Conservation (phyloP, 2,329 filamentous ascomycete species). For the Xylaria sp. region DNA sequence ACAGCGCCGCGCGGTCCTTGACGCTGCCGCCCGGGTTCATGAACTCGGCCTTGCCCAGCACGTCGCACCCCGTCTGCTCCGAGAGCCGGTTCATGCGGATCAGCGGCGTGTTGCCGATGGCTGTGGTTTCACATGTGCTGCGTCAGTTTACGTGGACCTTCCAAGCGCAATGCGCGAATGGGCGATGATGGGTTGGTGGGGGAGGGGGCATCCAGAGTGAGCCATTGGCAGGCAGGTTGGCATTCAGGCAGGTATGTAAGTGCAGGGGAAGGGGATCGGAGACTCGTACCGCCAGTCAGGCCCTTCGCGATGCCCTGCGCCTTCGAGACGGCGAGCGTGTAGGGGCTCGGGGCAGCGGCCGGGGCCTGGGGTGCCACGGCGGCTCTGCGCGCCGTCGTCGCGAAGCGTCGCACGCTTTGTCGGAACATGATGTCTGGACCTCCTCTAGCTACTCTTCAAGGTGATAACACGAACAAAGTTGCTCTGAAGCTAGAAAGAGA, state of each 20-base stretch:
- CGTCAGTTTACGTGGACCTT: constrained; percentile 7
- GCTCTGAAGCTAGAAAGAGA: neutral
- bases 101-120: constrained; percentile 95
- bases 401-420: constrained; percentile 68
- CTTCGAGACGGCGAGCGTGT: constrained; percentile 73
- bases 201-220: neutral
- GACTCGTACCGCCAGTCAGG: constrained; percentile 73
- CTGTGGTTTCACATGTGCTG: constrained; percentile 48
- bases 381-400: constrained; percentile 59
- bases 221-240: neutral
- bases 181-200: neutral
- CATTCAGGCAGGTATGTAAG: neutral
- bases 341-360: constrained; percentile 51
- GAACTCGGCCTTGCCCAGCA: constrained; percentile 97
- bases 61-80: constrained; percentile 86
- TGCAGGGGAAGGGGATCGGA: neutral
- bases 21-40: constrained; percentile 96
- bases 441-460: neutral
- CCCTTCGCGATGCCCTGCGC: constrained; percentile 79
- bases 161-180: neutral
- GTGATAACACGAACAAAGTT: neutral
- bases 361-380: constrained; percentile 41
- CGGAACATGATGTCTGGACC: constrained; percentile 62
- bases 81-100: constrained; percentile 89
- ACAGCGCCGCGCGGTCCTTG: constrained; percentile 94